Evolutionary conservation across 2,329 filamentous ascomycete species (phyloP), one percentile per base, ranked within the genome.

Genomic region (Cadophora gregata): DNA sequence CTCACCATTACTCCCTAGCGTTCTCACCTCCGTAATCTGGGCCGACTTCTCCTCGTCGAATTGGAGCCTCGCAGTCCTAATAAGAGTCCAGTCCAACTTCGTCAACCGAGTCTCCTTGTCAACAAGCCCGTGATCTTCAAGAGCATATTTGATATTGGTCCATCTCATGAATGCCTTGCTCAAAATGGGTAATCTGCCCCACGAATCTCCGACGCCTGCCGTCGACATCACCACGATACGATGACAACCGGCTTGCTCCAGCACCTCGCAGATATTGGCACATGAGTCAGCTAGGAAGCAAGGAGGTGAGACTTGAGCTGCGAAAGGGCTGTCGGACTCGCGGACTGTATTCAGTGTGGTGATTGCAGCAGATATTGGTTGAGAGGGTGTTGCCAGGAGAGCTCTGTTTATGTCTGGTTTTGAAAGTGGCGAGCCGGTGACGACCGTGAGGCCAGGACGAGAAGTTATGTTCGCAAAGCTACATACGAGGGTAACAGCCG

Each of bases 221-320:
- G 79, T 80, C 4, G 79, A 80, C 78, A 80, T 78, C 14, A 81
- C 70, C 1, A 80, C 76, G 8, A 80, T 68, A 56, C 78, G 78
- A 66, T 59, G 59, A 67, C 77, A 70, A 53, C 76, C 76, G 21
- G 73, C 74, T 2, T 79, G 47, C 47, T 73, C 63, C 27, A 81
- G 65, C 31, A 78, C 77, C 36, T 76, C 75, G 62, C 78, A 79
- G 4, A 66, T 61, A 62, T 77, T 79, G 69, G 76, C 76, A 61
- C 75, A 77, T 0, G 78, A 80, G 71, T 81, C 78, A 14, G 78
- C 77, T 1, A 80, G 71, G 61, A 80, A 76, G 9, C 78, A 75
- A 65, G 78, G 76, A n/a, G 78, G 79, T 10, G 79, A 79, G 21
- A 80, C 51, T 24, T 77, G 78, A 12, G 78, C 62, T 19, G 80